Base-by-base conservation (phyloP, 2,329 filamentous ascomycete species). In the Epichloe festucae region DNA sequence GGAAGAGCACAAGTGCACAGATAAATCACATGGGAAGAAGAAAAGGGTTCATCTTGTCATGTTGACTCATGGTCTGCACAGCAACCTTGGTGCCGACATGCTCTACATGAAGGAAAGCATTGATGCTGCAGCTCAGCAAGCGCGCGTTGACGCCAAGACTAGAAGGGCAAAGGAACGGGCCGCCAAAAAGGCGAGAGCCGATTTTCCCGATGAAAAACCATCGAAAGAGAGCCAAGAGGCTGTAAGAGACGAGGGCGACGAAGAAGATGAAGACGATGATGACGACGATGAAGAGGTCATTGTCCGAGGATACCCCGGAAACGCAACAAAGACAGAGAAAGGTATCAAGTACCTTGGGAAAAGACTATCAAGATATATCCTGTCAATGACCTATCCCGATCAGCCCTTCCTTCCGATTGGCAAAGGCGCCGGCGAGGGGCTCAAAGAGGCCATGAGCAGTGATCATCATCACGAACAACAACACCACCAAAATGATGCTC, bases 331-430 rank as follows among this genome's bases (percentile, higher is more conserved):
- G 52, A 98, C 93, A 2, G 93, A 98, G 69, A 83, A 85, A 57
- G 93, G 93, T 15, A 97, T 98, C 62, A 95, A 97, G 66, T 98
- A 95, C 66, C 78, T 98, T 5, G 93, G 93, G 19, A 97, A 97
- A 66, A 81, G 93, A 48, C 78, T 98, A 27, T 93, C 93, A 19
- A 90, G 90, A 71, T 95, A 91, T 64, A 81, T 97, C 34, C 74
- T 98, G 43, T 79, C 84, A 49, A 83, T 95, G 71, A 95, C 91
- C 34, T 95, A 95, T 63, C 93, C 93, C 0, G 89, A 96, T 62
- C 90, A 97, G 61, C 89, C 91, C 4, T 95, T 84, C 60, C 73
- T 90, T 2, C 90, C 91, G 0, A 70, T 73, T 23, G 67, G 71
- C 14, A 81, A 81, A 60, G 71, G 72, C 6, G 66, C 70, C 4